phyloP scores from a whole-genome alignment of 805 yeast species.

The Allodekkera sacchari region DNA sequence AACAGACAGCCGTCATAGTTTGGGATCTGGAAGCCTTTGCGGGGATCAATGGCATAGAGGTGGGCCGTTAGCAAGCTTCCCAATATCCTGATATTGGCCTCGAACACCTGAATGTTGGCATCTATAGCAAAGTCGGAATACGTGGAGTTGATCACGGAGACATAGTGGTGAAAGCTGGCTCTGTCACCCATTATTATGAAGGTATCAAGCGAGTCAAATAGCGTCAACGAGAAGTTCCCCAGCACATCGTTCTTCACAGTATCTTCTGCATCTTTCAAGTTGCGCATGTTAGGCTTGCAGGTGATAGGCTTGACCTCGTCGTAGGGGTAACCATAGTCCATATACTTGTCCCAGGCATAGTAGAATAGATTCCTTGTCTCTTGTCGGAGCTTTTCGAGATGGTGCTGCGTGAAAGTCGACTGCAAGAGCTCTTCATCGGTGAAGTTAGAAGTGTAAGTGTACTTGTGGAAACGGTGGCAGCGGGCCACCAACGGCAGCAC shows the following conservation, averaged over 20 bases:
- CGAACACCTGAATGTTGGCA: constrained; percentile 81
- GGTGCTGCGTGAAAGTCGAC: constrained; percentile 19
- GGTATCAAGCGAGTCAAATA: constrained; percentile 75
- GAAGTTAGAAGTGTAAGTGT: constrained; percentile 9
- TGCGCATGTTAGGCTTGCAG: constrained; percentile 64
- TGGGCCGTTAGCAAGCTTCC: constrained; percentile 82
- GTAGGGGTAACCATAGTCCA: constrained; percentile 63
- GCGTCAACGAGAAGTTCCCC: constrained; percentile 75
- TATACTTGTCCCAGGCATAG: constrained; percentile 69
- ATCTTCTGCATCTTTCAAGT: constrained; percentile 43
- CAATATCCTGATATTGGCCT: constrained; percentile 68
- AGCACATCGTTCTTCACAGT: constrained; percentile 68
- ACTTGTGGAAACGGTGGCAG: constrained; percentile 7
- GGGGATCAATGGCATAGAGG: constrained; percentile 49
- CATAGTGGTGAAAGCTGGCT: constrained; percentile 40
- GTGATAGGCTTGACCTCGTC: constrained; percentile 75
- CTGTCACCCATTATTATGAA: constrained; percentile 64
- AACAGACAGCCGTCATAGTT: constrained; percentile 69
- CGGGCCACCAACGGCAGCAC: too few species aligned
- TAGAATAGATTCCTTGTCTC: constrained; percentile 53
- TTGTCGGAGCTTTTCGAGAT: constrained; percentile 20
- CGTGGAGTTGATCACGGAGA: constrained; percentile 28
- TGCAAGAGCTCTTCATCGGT: constrained; percentile 15
- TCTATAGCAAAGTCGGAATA: constrained; percentile 48
- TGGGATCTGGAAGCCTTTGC: constrained; percentile 31